A percentile compares a stretch with the other conserved stretches of the same genome.
phyloP scores from a whole-genome alignment of 768 basidiomycete species.

The Panellus pusillus region DNA sequence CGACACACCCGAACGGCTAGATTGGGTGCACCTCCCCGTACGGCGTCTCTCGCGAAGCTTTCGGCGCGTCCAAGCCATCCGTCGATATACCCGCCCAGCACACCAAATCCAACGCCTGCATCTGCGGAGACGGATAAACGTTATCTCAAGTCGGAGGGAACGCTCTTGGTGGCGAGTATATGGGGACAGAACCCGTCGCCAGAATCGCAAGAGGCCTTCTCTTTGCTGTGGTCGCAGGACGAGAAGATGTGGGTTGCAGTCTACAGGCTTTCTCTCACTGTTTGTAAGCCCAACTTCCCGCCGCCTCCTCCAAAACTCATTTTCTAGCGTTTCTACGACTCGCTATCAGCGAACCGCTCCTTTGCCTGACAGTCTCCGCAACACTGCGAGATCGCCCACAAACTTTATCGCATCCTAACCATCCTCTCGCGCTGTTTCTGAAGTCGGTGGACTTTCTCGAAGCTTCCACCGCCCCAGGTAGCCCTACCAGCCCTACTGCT shows the following conservation, averaged over 20 bases:
- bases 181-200: conserved; percentile 66
- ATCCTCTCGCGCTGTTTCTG: conserved; percentile 45
- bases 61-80: conserved; percentile 48
- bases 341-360: conserved; percentile 66
- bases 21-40: conserved; percentile 53
- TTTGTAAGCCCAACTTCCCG: conserved; percentile 54
- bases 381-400: conserved; percentile 83
- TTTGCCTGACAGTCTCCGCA: conserved; percentile 82
- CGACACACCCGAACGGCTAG: conserved; percentile 39
- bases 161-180: conserved; percentile 63
- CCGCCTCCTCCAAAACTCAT: not conserved
- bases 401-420: conserved; percentile 39
- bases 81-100: conserved; percentile 77
- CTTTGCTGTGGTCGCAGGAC: conserved; percentile 62
- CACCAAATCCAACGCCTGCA: conserved; percentile 81
- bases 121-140: conserved; percentile 71
- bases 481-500: conserved; percentile 26
- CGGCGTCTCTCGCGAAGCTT: conserved; percentile 43
- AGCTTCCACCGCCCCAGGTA: conserved; percentile 26
- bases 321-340: conserved; percentile 73
- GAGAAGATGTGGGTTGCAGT: conserved; percentile 75
- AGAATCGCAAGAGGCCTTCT: conserved; percentile 55
- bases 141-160: conserved; percentile 80
- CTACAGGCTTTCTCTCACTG: conserved; percentile 73
- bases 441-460: conserved; percentile 37